phyloP scores from a whole-genome alignment of 768 basidiomycete genomes.

The Podaxis pistillaris region DNA sequence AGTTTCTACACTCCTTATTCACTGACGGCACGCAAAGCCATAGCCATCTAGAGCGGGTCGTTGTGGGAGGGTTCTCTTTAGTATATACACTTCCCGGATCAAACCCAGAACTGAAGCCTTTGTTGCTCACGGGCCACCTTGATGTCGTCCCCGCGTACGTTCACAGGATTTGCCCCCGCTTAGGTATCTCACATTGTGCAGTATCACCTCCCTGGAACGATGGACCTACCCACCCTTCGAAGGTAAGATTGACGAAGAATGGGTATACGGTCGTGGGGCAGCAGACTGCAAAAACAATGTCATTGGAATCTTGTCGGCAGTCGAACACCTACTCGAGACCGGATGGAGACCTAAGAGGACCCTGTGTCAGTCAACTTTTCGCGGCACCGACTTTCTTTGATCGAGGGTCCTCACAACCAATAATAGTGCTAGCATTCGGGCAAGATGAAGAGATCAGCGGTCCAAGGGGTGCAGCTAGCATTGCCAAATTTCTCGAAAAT shows the following conservation, averaged over 20 bases:
- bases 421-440: conserved; percentile 29
- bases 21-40: conserved; percentile 18
- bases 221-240: conserved; percentile 31
- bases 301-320: conserved; percentile 29
- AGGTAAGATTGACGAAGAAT: conserved; percentile 25
- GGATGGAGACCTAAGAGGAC: conserved; percentile 27
- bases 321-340: conserved; percentile 25
- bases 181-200: conserved; percentile 14
- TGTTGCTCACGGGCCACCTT: conserved; percentile 30
- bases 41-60: conserved; percentile 17
- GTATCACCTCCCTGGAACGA: conserved; percentile 24
- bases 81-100: conserved; percentile 25
- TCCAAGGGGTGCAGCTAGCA: conserved; percentile 26
- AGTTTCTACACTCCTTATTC: neutral
- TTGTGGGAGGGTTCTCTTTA: conserved; percentile 26
- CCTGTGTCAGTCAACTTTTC: conserved; percentile 18
- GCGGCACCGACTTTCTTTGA: neutral
- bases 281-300: conserved; percentile 32
- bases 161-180: neutral
- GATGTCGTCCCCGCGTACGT: conserved; percentile 28
- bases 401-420: neutral
- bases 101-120: conserved; percentile 20
- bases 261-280: conserved; percentile 30
- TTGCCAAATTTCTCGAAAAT: conserved; percentile 22
- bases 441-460: conserved; percentile 34